A percentile compares a stretch with the other conserved stretches of the same genome.
Evolutionary conservation across 2,329 filamentous ascomycete genomes (phyloP).

Genomic region (Truncatella angustata): DNA sequence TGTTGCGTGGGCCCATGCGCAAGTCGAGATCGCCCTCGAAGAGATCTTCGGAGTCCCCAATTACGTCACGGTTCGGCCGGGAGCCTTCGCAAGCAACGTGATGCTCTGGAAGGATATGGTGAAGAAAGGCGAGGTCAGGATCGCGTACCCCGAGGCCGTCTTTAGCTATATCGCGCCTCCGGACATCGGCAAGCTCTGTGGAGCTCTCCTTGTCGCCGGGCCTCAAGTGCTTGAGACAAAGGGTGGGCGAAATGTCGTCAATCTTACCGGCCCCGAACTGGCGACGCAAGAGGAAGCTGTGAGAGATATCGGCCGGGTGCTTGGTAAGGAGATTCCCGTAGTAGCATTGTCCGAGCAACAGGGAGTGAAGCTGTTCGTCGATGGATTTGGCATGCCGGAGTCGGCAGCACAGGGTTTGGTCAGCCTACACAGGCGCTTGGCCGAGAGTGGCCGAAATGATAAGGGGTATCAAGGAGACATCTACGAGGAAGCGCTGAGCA

Average conservation of each 20-base stretch:
- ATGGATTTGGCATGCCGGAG: not conserved
- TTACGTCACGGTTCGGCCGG: constrained; percentile 41
- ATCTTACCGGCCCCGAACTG: constrained; percentile 35
- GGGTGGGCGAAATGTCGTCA: constrained; percentile 27
- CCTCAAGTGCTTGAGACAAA: constrained; percentile 21
- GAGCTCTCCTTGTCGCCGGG: constrained; percentile 34
- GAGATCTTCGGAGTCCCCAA: constrained; percentile 35
- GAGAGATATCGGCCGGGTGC: constrained; percentile 24
- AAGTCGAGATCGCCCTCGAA: constrained; percentile 40
- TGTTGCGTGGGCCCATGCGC: constrained; percentile 40
- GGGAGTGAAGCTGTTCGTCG: constrained; percentile 4
- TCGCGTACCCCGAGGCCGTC: constrained; percentile 26
- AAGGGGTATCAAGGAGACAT: constrained; percentile 4
- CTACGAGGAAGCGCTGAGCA: constrained; percentile 8
- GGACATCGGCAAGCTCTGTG: constrained; percentile 44
- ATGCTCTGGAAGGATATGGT: constrained; percentile 27
- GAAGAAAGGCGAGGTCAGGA: constrained; percentile 27
- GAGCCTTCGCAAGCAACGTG: constrained; percentile 42
- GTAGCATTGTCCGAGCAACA: not conserved
- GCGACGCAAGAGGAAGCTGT: constrained; percentile 28
- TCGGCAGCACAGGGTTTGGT: not conserved
- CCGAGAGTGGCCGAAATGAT: not conserved
- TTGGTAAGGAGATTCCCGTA: constrained; percentile 26
- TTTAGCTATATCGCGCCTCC: constrained; percentile 38
- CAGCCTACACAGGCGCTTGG: no score